Evolutionary conservation across 78 protist species (phyloP).

Genomic region (Salpingoeca rosetta): DNA sequence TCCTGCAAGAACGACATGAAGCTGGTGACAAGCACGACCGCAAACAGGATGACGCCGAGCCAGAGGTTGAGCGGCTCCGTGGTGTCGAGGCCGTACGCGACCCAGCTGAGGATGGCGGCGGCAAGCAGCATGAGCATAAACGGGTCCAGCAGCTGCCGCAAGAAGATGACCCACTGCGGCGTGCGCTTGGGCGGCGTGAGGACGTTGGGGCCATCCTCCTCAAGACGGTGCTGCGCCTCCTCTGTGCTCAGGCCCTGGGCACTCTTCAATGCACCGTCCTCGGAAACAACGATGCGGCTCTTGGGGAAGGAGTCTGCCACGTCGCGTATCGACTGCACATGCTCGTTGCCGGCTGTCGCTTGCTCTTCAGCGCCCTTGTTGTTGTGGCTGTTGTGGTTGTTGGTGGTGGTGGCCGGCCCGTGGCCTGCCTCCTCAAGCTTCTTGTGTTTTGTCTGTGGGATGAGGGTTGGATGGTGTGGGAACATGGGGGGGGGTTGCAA

Average conservation of each 20-base stretch:
- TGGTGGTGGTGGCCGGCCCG: no score
- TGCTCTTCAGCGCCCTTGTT: no score
- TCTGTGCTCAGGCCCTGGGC: background rate
- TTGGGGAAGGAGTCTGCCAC: no score
- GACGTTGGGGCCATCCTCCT: conserved; percentile 39
- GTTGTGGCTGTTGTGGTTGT: no score
- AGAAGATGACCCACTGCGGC: conserved; percentile 37
- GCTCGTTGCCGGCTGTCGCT: no score
- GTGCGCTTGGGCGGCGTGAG: conserved; percentile 57
- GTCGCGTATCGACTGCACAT: no score
- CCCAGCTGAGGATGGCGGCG: conserved; percentile 44
- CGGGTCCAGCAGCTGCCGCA: conserved; percentile 31
- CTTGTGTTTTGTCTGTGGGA: no score
- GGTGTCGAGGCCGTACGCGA: conserved; percentile 32
- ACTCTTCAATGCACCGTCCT: background rate
- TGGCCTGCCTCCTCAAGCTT: no score
- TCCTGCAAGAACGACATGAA: conserved; percentile 74
- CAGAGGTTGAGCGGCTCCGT: conserved; percentile 1
- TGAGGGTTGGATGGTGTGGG: no score
- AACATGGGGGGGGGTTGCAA: no score
- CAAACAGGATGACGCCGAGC: conserved; percentile 57
- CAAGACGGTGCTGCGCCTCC: background rate
- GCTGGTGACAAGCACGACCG: conserved; percentile 62
- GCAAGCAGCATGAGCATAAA: conserved; percentile 49
- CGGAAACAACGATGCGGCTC: no score